phyloP scores from a whole-genome alignment of 164 flowering plant species.

The Akebia trifoliata region DNA sequence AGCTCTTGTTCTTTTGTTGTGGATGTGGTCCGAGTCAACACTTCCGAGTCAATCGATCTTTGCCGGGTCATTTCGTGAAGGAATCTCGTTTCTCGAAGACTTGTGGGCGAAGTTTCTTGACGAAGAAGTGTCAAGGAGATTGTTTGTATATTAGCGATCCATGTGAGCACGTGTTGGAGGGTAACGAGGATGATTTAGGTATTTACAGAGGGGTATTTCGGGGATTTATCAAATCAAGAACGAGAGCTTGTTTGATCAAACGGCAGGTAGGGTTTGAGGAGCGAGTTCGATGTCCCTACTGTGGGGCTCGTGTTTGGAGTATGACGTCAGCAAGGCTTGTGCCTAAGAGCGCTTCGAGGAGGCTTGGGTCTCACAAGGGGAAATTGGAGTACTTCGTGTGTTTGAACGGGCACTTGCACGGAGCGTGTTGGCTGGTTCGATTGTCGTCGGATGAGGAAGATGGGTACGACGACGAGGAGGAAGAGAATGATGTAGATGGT shows the following conservation, averaged over 20 bases:
- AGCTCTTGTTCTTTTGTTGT: conserved; percentile 73
- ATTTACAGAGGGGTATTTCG: conserved; percentile 68
- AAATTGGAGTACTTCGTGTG: conserved; percentile 80
- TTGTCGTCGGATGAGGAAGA: conserved; percentile 54
- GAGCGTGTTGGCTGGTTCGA: conserved; percentile 69
- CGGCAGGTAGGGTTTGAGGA: conserved; percentile 50
- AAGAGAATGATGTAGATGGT: conserved; percentile 11
- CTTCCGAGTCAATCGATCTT: conserved; percentile 31
- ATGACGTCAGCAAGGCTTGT: conserved; percentile 73
- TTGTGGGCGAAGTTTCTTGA: conserved; percentile 75
- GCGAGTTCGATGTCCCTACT: conserved; percentile 63
- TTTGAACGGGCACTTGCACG: conserved; percentile 85
- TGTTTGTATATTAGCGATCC: conserved; percentile 78
- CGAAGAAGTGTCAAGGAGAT: conserved; percentile 49
- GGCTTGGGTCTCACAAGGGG: conserved; percentile 70
- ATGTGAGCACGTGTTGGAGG: conserved; percentile 68
- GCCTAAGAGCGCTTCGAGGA: conserved; percentile 59
- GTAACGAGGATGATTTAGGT: conserved; percentile 54
- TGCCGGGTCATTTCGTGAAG: conserved; percentile 53
- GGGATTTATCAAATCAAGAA: conserved; percentile 56
- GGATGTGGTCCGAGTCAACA: conserved; percentile 51
- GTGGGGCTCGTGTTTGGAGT: conserved; percentile 88
- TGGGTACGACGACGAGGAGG: conserved; percentile 28
- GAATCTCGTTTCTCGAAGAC: conserved; percentile 79
- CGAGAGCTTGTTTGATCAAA: conserved; percentile 49